Conservation (phyloP, 441 rosid genomes). For the Pelargonium citronellum region DNA sequence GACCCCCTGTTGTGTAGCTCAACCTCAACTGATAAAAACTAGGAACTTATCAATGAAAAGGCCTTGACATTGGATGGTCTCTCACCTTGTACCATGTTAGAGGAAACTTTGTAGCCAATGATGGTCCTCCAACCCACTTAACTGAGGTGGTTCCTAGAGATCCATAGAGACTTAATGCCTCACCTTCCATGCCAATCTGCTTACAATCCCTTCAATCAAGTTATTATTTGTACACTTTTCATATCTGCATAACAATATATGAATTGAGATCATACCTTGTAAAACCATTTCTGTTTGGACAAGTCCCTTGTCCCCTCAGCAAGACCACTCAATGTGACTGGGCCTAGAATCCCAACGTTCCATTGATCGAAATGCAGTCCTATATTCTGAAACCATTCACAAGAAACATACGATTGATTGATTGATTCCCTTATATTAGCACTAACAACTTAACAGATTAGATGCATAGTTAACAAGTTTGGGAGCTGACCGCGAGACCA, state of each 20-base stretch:
- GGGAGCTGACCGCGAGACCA: constrained; percentile 45
- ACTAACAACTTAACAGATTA: no score
- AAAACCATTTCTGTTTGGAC: constrained; percentile 62
- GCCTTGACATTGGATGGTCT: no score
- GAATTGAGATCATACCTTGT: constrained; percentile 34
- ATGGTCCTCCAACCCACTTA: constrained; percentile 50
- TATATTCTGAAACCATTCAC: constrained; percentile 25
- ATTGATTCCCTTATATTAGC: no score
- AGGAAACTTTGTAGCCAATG: constrained; percentile 42
- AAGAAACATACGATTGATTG: no score
- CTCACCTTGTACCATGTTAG: constrained; percentile 71
- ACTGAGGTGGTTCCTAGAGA: constrained; percentile 43
- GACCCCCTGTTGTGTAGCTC: no score
- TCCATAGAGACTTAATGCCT: constrained; percentile 42
- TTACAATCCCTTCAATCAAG: no score
- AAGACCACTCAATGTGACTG: constrained; percentile 48
- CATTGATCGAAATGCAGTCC: constrained; percentile 49
- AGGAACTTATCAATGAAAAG: no score
- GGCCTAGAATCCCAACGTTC: constrained; percentile 59
- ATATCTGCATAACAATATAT: constrained; percentile 2
- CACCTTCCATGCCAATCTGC: constrained; percentile 58
- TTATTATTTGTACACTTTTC: not conserved
- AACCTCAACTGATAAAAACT: no score
- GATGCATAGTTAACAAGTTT: no score
- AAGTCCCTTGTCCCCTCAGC: constrained; percentile 55